Evolutionary conservation across 2,329 filamentous ascomycete genomes (phyloP).

Genomic region (Dothistroma pini): DNA sequence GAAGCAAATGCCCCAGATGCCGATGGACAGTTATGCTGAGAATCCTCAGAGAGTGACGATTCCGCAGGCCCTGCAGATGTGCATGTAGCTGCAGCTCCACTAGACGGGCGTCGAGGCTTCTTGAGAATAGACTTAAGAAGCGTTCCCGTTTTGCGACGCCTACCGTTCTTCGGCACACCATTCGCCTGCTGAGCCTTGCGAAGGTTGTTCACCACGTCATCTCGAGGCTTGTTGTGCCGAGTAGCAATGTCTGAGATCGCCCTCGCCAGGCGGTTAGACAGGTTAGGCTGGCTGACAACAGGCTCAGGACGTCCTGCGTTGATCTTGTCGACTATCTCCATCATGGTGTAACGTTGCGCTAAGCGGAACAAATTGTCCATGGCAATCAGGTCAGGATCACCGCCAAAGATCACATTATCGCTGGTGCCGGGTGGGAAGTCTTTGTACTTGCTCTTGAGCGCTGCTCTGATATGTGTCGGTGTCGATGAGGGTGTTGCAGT

Average conservation of each 20-base stretch:
- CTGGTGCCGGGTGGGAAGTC: background rate
- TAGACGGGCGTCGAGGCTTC: background rate
- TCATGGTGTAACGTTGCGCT: background rate
- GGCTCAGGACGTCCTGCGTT: background rate
- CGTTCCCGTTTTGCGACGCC: background rate
- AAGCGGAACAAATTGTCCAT: constrained; percentile 4
- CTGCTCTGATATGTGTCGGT: no score
- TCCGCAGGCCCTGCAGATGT: background rate
- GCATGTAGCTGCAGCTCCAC: background rate
- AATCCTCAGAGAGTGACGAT: background rate
- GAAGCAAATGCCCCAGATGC: background rate
- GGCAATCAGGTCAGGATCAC: constrained; percentile 3
- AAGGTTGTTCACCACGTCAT: background rate
- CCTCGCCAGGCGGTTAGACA: constrained; percentile 7
- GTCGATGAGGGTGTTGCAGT: background rate
- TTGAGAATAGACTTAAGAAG: background rate
- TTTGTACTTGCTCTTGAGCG: background rate
- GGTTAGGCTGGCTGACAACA: background rate
- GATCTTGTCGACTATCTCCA: constrained; percentile 1
- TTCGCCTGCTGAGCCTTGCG: background rate
- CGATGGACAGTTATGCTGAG: background rate
- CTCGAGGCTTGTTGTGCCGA: background rate
- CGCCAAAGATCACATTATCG: constrained; percentile 4
- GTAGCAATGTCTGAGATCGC: background rate
- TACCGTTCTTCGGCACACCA: constrained; percentile 3